A percentile compares a stretch with the other conserved stretches of the same genome.
Conservation (phyloP, 2,329 filamentous ascomycete genomes). For the Chalaropsis thielavioides region DNA sequence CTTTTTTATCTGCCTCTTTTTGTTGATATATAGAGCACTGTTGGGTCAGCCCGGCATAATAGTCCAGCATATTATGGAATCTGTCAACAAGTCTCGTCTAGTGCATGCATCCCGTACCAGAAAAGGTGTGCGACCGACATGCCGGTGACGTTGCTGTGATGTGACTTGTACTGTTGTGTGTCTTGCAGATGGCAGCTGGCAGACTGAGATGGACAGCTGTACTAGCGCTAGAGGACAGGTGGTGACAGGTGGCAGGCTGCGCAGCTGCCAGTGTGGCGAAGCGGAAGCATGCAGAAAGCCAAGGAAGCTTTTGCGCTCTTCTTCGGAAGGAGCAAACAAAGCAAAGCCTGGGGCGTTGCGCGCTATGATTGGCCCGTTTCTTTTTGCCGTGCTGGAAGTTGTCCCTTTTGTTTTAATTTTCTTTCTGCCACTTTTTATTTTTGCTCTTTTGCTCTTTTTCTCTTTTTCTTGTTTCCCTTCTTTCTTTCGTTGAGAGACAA, state of each 20-base stretch:
- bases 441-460: not conserved
- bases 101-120: not conserved
- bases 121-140: not conserved
- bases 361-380: too few species aligned
- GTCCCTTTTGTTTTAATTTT: too few species aligned
- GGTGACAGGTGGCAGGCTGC: not conserved
- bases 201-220: not conserved
- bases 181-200: not conserved
- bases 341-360: too few species aligned
- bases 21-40: not conserved
- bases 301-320: not conserved
- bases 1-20: not conserved
- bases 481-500: too few species aligned
- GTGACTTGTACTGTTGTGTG: not conserved
- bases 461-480: too few species aligned
- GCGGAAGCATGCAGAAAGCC: not conserved
- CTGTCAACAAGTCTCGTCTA: not conserved
- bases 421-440: not conserved
- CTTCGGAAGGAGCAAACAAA: not conserved
- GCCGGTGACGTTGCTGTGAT: not conserved
- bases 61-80: not conserved
- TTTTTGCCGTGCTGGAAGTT: too few species aligned
- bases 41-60: not conserved
- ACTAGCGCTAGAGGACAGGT: not conserved
- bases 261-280: not conserved